Base-by-base conservation (phyloP, 805 yeast species). In the Maudiozyma bulderi region DNA sequence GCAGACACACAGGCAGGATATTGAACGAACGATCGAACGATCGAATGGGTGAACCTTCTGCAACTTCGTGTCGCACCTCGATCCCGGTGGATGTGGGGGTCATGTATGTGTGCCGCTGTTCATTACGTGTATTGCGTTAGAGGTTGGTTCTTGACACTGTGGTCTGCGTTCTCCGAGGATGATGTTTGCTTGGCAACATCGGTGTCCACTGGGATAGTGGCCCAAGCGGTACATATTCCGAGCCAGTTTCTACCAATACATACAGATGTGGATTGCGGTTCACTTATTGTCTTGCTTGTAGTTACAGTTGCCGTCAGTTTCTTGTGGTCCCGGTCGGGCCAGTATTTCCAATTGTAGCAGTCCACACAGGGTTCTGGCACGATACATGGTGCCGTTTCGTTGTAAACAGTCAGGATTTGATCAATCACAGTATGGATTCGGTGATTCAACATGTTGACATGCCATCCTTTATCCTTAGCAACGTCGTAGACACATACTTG, bases 381-480 rank as follows among this genome's bases (percentile, higher is more conserved):
- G 14, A 69, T 71, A 62, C 98, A 91, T 34, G 63, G 62, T 0
- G 98, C 90, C 0, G 95, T 84, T 41, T 74, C 78, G 54, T 91
- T 88, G 64, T 90, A 89, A 3, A 69, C 75, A 58, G 73, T 62
- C 11, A 93, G 70, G 7, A 93, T 77, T 13, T 84, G 84, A 62
- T 87, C 95, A 46, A 93, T 87, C 3, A 93, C 95, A 0, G 89
- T 84, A 58, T 86, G 93, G 47, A 93, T 87, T 42, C 96, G 73
- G 66, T 93, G 99, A 65, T 91, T 88, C 53, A 86, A 73, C 65
- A 93, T 69, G 57, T 84, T 88, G 13, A 90, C 90, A 59, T 80
- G 83, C 96, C 97, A 91, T 2, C 97, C 97, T 54, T 76, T 70
- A 57, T 93, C 98, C 3, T 76, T 75, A 10, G 90, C 96, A 9